These are phyloP conservation scores for Albizia julibrissin DNA, from an alignment of 306 rosid genomes.

Conservation along the genomic window DNA sequence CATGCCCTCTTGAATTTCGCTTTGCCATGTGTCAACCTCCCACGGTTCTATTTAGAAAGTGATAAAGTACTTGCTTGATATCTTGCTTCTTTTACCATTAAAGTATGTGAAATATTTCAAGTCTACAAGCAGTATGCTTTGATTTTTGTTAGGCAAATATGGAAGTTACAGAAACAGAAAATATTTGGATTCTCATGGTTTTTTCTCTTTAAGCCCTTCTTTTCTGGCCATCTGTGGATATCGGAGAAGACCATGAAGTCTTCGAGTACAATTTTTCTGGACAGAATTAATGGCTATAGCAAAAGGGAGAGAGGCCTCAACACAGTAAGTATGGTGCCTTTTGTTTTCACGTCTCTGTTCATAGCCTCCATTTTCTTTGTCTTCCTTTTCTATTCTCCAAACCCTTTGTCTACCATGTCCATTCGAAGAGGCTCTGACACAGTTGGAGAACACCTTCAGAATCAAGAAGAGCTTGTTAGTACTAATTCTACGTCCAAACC, in stretches of 20 bases:
- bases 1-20: constrained; percentile 25
- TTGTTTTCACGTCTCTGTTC: constrained; percentile 48
- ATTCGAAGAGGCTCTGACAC: constrained; percentile 34
- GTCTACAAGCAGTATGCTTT: neutral
- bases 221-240: constrained; percentile 18
- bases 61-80: neutral
- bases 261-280: constrained; percentile 29
- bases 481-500: constrained; percentile 28
- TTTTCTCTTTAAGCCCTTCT: constrained; percentile 14
- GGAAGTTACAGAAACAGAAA: constrained; percentile 19
- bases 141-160: neutral
- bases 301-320: constrained; percentile 48
- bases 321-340: constrained; percentile 43
- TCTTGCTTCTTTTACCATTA: neutral
- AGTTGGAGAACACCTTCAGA: constrained; percentile 10
- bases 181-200: constrained; percentile 26
- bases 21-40: constrained; percentile 32
- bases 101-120: neutral
- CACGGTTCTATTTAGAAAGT: constrained; percentile 8
- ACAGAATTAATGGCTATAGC: constrained; percentile 29
- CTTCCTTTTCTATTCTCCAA: constrained; percentile 52
- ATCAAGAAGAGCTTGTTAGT: constrained; percentile 6
- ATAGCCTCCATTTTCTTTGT: constrained; percentile 49
- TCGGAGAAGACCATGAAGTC: constrained; percentile 47
- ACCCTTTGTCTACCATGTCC: constrained; percentile 37